Percentiles rank a stretch among this genome's conserved stretches.
Evolutionary conservation across 2,329 filamentous ascomycete species (phyloP).

Genomic region (Pseudopithomyces chartarum): DNA sequence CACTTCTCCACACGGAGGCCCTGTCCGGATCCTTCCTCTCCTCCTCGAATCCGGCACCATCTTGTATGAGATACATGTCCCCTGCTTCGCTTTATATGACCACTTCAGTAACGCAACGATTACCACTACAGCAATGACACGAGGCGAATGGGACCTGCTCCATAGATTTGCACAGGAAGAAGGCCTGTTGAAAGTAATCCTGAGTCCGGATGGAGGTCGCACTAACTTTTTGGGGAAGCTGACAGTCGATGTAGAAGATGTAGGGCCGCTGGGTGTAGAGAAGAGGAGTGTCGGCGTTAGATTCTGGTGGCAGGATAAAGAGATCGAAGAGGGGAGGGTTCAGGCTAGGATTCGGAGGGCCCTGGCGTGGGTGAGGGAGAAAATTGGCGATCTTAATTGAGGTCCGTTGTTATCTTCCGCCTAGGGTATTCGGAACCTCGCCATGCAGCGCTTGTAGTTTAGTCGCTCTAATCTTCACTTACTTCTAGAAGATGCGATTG

Average conservation of each 20-base stretch:
- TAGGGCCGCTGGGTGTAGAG: not conserved
- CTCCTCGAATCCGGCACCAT: not conserved
- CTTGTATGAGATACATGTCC: not conserved
- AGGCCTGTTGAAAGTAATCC: conserved; percentile 2
- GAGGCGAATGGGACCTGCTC: not conserved
- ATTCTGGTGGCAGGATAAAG: not conserved
- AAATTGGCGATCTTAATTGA: not conserved
- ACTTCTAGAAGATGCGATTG: not conserved
- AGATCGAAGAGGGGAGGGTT: not conserved
- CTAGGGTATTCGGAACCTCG: too few relatives aligned
- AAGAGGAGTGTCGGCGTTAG: not conserved
- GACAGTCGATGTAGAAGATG: not conserved
- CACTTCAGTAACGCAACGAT: not conserved
- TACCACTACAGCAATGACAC: not conserved
- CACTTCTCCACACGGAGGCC: not conserved
- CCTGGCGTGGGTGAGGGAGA: not conserved
- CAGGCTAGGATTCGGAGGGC: not conserved
- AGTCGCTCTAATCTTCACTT: not conserved
- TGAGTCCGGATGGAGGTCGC: not conserved
- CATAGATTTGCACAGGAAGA: not conserved
- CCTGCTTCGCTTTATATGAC: not conserved
- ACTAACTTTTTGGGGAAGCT: conserved; percentile 1
- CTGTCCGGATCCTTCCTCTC: not conserved
- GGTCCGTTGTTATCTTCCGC: not conserved
- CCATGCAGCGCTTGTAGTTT: too few relatives aligned